These are phyloP conservation scores for Aspergillus sp. DNA, from an alignment of 2,329 filamentous ascomycete genomes.

Conservation along the genomic window DNA sequence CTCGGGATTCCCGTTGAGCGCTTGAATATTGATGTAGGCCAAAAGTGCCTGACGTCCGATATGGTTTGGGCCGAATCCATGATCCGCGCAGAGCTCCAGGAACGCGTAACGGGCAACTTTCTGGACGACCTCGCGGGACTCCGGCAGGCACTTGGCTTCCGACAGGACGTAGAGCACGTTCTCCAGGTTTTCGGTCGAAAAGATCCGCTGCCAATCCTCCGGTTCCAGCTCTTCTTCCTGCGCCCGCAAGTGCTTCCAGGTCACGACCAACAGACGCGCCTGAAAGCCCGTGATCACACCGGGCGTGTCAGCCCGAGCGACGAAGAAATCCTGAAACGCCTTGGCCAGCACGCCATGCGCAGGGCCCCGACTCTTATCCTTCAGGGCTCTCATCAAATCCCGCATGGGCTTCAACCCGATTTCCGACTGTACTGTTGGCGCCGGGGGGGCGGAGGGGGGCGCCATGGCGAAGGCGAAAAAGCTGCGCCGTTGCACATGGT, in stretches of 20 bases:
- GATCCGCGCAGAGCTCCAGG: conserved; percentile 34
- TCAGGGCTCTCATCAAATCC: conserved; percentile 62
- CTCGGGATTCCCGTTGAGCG: conserved; percentile 54
- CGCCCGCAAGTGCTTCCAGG: conserved; percentile 61
- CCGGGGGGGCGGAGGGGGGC: conserved; percentile 54
- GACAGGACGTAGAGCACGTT: conserved; percentile 41
- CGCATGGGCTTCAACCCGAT: conserved; percentile 69
- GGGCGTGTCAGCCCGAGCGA: conserved; percentile 49
- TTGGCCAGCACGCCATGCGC: conserved; percentile 60
- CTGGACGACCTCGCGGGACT: conserved; percentile 38
- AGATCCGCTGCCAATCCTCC: conserved; percentile 34
- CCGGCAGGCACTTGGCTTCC: conserved; percentile 33
- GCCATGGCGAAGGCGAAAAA: conserved; percentile 33
- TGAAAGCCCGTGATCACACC: conserved; percentile 64
- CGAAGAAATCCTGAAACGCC: conserved; percentile 66
- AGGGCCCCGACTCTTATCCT: conserved; percentile 65
- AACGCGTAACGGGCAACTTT: conserved; percentile 40
- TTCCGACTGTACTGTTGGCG: conserved; percentile 57
- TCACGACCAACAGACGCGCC: conserved; percentile 57
- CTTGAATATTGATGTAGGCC: conserved; percentile 52
- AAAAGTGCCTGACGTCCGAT: conserved; percentile 39
- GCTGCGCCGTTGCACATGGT: conserved; percentile 34
- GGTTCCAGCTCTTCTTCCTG: conserved; percentile 30
- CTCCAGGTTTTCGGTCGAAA: conserved; percentile 40
- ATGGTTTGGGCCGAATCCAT: conserved; percentile 42